Evolutionary conservation across 1,284 basidiomycete species (phyloP), one percentile per base, ranked within the genome.

Genomic region (Cystobasidium slooffiae): DNA sequence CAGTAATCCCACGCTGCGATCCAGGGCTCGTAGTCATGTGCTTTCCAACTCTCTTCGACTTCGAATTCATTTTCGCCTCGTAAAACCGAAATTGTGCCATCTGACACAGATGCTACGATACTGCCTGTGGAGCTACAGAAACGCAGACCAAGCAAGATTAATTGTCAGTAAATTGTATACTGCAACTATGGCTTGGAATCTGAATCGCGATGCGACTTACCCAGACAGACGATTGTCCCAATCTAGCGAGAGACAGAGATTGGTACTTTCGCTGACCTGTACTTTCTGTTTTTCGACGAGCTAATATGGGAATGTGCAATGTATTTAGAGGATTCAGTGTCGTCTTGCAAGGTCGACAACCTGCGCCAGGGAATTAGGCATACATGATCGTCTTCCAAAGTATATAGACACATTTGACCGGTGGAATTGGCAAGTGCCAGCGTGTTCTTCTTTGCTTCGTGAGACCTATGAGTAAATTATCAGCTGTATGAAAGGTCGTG

Each of bases 11-110:
- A 99, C 0, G 91, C 89, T 0, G 90, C 88, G 61, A 94, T 89
- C 97, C 97, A 99, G 0, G 96, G 91, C 81, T 99, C 97, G 79
- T 89, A 90, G 75, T 94, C 93, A 81, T 99, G 97, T 6, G 93
- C 96, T 72, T 87, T 84, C 95, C 96, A 99, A 1, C 84, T 85
- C 18, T 86, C 81, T 1, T 82, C 82, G 0, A 89, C 81, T 0
- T 80, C 68, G 14, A 91, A 82, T 3, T 82, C 83, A 9, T 65
- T 37, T 24, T 74, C 69, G 39, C 74, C 75, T 18, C 81, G 83
- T 6, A 95, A 83, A 18, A 91, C 83, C 22, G 88, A 86, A 20
- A 97, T 80, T 1, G 84, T 85, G 4, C 94, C 93, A 76, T 90
- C 86, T 0, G 94, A 96, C 16, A 92, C 84, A 3, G 94, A 96